Conservation (phyloP, 176 grass and related monocot species). For the Rhynchospora tenuis region DNA sequence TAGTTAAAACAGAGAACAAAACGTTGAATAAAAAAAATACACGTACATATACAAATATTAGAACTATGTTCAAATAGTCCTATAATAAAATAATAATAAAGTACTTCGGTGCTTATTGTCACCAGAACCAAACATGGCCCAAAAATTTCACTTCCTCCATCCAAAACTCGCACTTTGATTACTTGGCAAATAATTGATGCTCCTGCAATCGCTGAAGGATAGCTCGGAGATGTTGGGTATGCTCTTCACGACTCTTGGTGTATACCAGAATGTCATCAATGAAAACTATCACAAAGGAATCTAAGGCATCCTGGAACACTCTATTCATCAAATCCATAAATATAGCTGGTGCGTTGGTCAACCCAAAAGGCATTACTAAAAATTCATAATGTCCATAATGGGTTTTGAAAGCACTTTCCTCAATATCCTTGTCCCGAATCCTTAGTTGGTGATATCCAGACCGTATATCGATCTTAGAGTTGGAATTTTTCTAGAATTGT, state of each 20-base stretch:
- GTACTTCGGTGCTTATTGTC: too few species aligned
- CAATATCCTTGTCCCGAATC: background rate
- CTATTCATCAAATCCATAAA: background rate
- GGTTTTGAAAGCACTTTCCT: background rate
- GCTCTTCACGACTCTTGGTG: background rate
- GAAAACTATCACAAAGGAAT: background rate
- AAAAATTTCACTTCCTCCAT: background rate
- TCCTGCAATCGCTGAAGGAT: background rate
- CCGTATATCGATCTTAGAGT: background rate
- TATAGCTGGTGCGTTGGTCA: background rate
- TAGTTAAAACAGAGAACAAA: too few species aligned
- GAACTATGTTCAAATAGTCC: too few species aligned
- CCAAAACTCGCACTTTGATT: background rate
- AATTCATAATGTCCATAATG: conserved; percentile 2
- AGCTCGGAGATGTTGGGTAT: background rate
- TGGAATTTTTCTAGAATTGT: too few species aligned
- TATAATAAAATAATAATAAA: too few species aligned
- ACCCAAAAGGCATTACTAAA: background rate
- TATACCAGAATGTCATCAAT: background rate
- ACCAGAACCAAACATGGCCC: background rate
- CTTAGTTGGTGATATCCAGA: background rate
- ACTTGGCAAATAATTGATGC: background rate
- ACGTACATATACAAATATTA: too few species aligned
- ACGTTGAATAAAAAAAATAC: too few species aligned
- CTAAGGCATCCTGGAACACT: background rate